Percentiles rank a stretch among this genome's conserved stretches.
Evolutionary conservation across 495 filamentous ascomycete genomes (phyloP).

Genomic region (Xylaria grammica): DNA sequence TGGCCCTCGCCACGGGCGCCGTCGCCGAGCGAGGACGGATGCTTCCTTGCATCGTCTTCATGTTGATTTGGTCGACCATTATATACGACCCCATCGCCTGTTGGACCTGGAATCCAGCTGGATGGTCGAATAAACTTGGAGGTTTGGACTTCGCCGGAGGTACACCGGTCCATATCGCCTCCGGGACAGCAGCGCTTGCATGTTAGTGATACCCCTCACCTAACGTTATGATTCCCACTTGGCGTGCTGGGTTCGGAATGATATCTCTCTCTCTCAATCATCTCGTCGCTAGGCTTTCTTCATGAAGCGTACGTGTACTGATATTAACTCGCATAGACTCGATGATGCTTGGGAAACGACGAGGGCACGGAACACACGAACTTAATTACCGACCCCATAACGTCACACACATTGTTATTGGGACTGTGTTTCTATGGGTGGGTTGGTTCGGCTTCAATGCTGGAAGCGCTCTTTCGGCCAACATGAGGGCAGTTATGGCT

Average conservation of each 20-base stretch:
- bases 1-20: conserved; percentile 90
- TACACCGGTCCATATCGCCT: conserved; percentile 94
- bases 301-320: background rate
- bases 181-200: conserved; percentile 86
- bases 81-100: conserved; percentile 96
- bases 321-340: conserved; percentile 59
- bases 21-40: conserved; percentile 93
- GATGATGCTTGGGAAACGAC: conserved; percentile 88
- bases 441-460: conserved; percentile 99
- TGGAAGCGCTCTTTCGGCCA: conserved; percentile 86
- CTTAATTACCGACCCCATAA: conserved; percentile 98
- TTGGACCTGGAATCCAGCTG: conserved; percentile 94
- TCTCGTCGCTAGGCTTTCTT: background rate
- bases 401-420: conserved; percentile 94
- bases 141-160: conserved; percentile 96
- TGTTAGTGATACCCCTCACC: conserved; percentile 34
- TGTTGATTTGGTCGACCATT: conserved; percentile 94
- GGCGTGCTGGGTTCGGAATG: background rate
- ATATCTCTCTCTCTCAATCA: background rate
- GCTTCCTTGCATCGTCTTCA: conserved; percentile 92
- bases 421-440: conserved; percentile 98
- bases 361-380: conserved; percentile 84
- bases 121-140: conserved; percentile 84
- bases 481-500: conserved; percentile 84
- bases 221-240: background rate